Evolutionary conservation across 169 alveolate species (phyloP), one percentile per base, ranked within the genome.

Genomic region (Plasmodium falciparum): DNA sequence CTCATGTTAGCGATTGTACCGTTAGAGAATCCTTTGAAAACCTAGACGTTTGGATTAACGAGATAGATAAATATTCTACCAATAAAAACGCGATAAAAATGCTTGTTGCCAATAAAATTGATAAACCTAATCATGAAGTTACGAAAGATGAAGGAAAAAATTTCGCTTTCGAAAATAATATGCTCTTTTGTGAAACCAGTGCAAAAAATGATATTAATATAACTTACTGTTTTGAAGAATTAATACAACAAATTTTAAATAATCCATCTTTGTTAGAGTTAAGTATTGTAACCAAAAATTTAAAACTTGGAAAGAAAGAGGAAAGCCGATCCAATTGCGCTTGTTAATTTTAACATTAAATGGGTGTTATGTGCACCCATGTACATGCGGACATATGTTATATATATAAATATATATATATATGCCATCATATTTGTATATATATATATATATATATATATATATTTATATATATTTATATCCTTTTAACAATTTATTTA

Each of bases 21-120:
- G 88, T 73, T 59, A 54, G 96, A 91, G 98, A 97, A 95, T 97
- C 98, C 54, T 54, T 89, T 58, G 78, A 63, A 54, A 70, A 80
- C 61, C 74, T 90, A 29, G 88, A 90, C 69, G 85, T 83, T 12
- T 90, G 94, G 94, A 80, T 90, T 52, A 90, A 90, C 20, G 94
- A 90, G 59, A 86, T 90, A 1, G 88, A 78, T 33, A 88, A 86
- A 17, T 90, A 90, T 58, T 66, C 92, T 8, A 90, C 94, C n/a
- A 90, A 83, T 52, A 63, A 59, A 12, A 86, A 83, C 17, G 91
- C 94, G 2, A 76, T 90, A 24, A 58, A 80, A 49, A 90, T 90
- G 94, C 73, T 90, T 13, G 94, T 90, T 15, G 92, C 94, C 11
- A 90, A 90, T 63, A 90, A 90, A 66, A 67, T 90, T 15, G 94